Conservation (phyloP, 2,329 filamentous ascomycete species). For the Stemphylium beticola region DNA sequence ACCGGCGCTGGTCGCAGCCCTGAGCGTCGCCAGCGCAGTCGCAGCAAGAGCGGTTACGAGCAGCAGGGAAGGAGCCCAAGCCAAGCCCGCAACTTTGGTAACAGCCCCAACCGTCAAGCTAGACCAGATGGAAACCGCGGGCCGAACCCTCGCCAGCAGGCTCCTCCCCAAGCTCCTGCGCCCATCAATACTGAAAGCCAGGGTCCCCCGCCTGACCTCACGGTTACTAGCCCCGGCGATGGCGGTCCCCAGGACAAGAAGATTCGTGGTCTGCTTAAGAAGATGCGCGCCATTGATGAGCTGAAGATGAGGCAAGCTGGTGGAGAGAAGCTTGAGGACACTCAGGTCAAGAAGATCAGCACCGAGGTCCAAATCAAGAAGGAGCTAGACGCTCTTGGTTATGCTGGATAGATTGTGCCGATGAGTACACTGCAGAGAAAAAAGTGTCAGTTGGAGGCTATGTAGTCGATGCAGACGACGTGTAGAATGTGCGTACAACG, state of each 20-base stretch:
- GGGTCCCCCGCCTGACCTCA: slow-evolving; percentile 55
- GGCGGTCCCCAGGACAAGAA: slow-evolving; percentile 88
- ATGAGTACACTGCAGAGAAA: background rate
- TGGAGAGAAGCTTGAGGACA: slow-evolving; percentile 97
- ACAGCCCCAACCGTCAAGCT: slow-evolving; percentile 40
- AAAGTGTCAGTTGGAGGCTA: background rate
- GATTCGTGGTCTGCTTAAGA: slow-evolving; percentile 90
- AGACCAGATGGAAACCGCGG: slow-evolving; percentile 36
- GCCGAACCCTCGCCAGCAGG: slow-evolving; percentile 31
- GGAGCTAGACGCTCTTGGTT: slow-evolving; percentile 73
- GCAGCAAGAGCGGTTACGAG: slow-evolving; percentile 45
- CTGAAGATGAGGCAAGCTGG: slow-evolving; percentile 94
- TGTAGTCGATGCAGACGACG: background rate
- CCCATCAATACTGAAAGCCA: slow-evolving; percentile 44
- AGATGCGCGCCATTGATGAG: slow-evolving; percentile 96
- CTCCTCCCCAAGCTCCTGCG: slow-evolving; percentile 21
- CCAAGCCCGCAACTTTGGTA: slow-evolving; percentile 42
- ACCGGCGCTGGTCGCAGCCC: slow-evolving; percentile 61
- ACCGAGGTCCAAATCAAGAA: slow-evolving; percentile 84
- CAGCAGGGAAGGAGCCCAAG: slow-evolving; percentile 39
- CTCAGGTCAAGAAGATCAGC: slow-evolving; percentile 96
- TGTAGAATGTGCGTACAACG: background rate
- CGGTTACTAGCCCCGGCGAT: slow-evolving; percentile 60
- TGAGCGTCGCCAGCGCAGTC: slow-evolving; percentile 68
- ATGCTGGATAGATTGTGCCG: slow-evolving; percentile 26